Evolutionary conservation across 169 alveolate species (phyloP), one percentile per base, ranked within the genome.

Genomic region (Plasmodium billcollinsi): DNA sequence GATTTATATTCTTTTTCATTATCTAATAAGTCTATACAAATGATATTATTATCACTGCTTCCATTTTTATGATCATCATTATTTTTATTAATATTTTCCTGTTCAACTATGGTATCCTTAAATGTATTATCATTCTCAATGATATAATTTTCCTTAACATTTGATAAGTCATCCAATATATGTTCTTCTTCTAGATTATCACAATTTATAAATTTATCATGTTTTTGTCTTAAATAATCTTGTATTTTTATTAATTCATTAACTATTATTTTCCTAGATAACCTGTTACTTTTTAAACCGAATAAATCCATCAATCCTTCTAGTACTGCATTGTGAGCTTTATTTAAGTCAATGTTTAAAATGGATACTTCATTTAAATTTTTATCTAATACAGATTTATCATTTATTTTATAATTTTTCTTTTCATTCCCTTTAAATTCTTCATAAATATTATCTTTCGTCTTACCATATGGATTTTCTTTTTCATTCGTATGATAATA

Each of bases 231-330:
- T 69, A 83, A 63, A 61, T 83, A 83, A 12, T 49, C 70, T 26
- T 83, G 91, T 83, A 83, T 83, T 69, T 45, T 69, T 24, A 15
- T 58, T 49, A 83, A 56, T 18, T 83, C 91, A 8, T 20, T 69
- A 49, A 83, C 70, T 33, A 54, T n/a, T 26, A 56, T 83, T 58
- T 83, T 83, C 24, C 91, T 69, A 2, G 91, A 70, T 7, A 83
- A 50, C 5, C 62, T 67, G 18, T 69, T 83, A 20, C 74, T 56
- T 49, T 83, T 83, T 20, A 83, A 69, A 4, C 91, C 91, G 7
- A 83, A 83, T 6, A 83, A 83, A 7, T 83, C 73, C 85, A 83
- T 67, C 24, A 83, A 43, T 0, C 83, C 91, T 9, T 83, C 91
- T 7, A 83, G 66, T 15, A 83, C 74, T 43, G 49, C 66, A 45